A percentile compares a stretch with the other conserved stretches of the same genome.
phyloP scores from a whole-genome alignment of 1,284 basidiomycete species.

The Moesziomyces sp. region DNA sequence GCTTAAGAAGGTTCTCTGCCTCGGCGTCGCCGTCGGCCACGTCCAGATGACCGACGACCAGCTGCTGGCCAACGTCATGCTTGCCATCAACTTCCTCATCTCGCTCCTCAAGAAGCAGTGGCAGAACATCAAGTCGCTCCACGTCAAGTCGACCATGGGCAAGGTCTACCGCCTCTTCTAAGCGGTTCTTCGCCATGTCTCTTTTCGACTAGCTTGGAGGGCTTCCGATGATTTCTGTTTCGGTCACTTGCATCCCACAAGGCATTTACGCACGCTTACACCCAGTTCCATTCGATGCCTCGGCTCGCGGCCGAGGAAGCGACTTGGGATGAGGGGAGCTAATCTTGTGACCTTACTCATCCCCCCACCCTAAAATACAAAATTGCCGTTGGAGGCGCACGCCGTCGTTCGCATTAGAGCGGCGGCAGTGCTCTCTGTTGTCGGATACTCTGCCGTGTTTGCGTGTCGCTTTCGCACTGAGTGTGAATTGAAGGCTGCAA shows the following conservation, averaged over 20 bases:
- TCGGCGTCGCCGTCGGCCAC: slow-evolving; percentile 98
- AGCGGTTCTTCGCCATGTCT: slow-evolving; percentile 57
- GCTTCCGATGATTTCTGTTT: slow-evolving; percentile 9
- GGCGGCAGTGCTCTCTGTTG: slow-evolving; percentile 21
- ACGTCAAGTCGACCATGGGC: slow-evolving; percentile 99
- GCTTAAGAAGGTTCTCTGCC: slow-evolving; percentile 95
- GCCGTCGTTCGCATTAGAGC: slow-evolving; percentile 5
- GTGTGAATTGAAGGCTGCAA: neutral
- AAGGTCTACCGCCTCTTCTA: slow-evolving; percentile 94
- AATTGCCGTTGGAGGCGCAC: slow-evolving; percentile 38
- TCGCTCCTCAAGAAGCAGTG: slow-evolving; percentile 99
- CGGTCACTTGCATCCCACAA: slow-evolving; percentile 40
- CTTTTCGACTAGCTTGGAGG: neutral
- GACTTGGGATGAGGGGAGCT: slow-evolving; percentile 57
- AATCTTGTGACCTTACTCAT: slow-evolving; percentile 48
- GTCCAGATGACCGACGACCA: slow-evolving; percentile 98
- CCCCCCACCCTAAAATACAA: slow-evolving; percentile 19
- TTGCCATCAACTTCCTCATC: slow-evolving; percentile 99
- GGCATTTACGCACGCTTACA: slow-evolving; percentile 60
- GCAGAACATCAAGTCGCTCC: slow-evolving; percentile 99
- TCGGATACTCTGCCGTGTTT: slow-evolving; percentile 20
- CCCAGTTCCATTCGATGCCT: slow-evolving; percentile 49
- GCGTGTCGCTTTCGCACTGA: neutral
- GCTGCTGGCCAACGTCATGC: slow-evolving; percentile 95
- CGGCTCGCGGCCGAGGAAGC: neutral